phyloP scores from a whole-genome alignment of 345 rosid species.

The Populus alba region DNA sequence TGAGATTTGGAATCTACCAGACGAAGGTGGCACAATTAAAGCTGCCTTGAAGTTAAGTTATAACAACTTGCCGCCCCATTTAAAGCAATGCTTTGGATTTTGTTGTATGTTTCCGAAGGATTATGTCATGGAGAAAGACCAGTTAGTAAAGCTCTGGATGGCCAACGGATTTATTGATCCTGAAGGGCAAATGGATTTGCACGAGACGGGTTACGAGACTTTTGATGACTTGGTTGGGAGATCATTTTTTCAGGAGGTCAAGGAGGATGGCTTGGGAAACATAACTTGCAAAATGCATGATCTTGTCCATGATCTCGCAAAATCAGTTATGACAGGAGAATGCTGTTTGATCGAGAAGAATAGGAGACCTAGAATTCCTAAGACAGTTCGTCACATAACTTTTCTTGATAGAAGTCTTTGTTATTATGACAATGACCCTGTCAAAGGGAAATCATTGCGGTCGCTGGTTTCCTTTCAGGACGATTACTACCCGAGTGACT shows the following conservation, averaged over 20 bases:
- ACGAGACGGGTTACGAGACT: constrained; percentile 9
- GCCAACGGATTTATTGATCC: constrained; percentile 20
- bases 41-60: constrained; percentile 5
- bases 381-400: neutral
- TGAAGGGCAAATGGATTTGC: neutral
- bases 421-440: neutral
- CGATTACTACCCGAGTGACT: too few species aligned
- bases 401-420: rapidly evolving
- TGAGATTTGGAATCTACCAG: too few species aligned
- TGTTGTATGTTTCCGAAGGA: constrained; percentile 3
- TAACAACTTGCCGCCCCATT: neutral
- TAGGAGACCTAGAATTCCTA: neutral
- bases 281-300: constrained; percentile 26
- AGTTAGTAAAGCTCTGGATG: constrained; percentile 24
- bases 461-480: neutral
- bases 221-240: constrained; percentile 19
- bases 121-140: neutral
- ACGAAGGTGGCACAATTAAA: neutral
- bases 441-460: neutral
- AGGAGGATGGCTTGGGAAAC: neutral
- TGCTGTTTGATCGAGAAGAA: neutral
- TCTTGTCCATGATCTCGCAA: constrained; percentile 25
- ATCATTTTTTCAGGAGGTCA: constrained; percentile 11
- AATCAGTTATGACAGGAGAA: constrained; percentile 4
- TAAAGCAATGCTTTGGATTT: constrained; percentile 9